Conservation (phyloP, 2,329 filamentous ascomycete genomes). For the Hawksworthiomyces lignivorus region DNA sequence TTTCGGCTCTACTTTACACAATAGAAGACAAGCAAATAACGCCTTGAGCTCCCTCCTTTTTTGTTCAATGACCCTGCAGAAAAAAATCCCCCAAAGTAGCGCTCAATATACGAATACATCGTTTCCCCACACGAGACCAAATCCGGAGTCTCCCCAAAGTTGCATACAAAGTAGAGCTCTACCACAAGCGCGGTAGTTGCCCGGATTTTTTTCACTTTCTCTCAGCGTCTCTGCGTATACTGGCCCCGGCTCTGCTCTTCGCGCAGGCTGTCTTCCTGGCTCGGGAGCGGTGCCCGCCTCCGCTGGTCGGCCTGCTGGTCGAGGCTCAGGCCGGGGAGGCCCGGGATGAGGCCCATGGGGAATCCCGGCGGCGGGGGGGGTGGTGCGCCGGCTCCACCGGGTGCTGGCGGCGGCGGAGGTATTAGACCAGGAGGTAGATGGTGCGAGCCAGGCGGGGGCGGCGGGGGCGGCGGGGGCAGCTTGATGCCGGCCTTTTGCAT, state of each 20-base stretch:
- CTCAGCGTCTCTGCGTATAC: slow-evolving; percentile 48
- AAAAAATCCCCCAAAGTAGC: too few species aligned
- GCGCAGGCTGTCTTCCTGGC: slow-evolving; percentile 73
- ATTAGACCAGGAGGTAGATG: too few species aligned
- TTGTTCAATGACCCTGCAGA: too few species aligned
- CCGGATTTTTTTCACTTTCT: too few species aligned
- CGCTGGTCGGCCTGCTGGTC: slow-evolving; percentile 32
- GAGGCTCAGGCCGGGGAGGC: slow-evolving; percentile 27
- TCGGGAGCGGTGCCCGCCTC: slow-evolving; percentile 64
- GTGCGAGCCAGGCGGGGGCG: slow-evolving; percentile 32
- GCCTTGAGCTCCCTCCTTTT: too few species aligned
- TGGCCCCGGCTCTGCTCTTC: slow-evolving; percentile 64
- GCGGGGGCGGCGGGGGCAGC: slow-evolving; percentile 44
- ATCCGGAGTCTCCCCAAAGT: too few species aligned
- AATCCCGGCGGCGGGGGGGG: slow-evolving; percentile 22
- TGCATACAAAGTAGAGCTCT: too few species aligned
- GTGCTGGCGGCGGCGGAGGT: slow-evolving; percentile 30
- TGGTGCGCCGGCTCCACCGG: slow-evolving; percentile 15
- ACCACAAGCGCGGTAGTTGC: too few species aligned
- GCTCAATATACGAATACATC: too few species aligned
- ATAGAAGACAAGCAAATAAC: too few species aligned
- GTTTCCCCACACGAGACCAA: too few species aligned
- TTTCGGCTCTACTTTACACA: too few species aligned
- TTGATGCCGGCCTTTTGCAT: slow-evolving; percentile 59
- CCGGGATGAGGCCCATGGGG: slow-evolving; percentile 20